These are phyloP conservation scores for Coemansia sp. DNA, from an alignment of 192 early-diverging fungal genomes.

Conservation along the genomic window DNA sequence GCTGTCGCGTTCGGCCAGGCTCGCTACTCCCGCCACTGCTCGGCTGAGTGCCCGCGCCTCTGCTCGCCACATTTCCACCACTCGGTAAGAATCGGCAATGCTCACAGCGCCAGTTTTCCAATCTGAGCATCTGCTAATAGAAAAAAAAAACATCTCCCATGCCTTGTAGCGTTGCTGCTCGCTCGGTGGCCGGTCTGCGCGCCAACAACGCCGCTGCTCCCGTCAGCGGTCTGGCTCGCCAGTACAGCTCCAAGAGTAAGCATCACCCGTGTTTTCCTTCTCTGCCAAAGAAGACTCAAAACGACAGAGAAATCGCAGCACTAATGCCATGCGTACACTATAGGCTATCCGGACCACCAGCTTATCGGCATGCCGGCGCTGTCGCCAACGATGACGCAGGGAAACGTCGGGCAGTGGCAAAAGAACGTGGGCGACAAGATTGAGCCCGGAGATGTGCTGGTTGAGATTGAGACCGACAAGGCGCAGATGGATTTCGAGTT, in stretches of 20 bases:
- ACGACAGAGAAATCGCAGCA: too few relatives aligned
- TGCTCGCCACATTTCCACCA: conserved; percentile 43
- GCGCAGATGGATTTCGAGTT: conserved; percentile 99
- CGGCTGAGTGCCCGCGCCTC: conserved; percentile 37
- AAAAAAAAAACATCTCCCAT: too few relatives aligned
- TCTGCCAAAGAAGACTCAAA: too few relatives aligned
- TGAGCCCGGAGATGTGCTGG: conserved; percentile 87
- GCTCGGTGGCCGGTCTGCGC: conserved; percentile 22
- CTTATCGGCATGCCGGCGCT: conserved; percentile 92
- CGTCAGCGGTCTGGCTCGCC: conserved; percentile 20
- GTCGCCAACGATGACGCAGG: conserved; percentile 97
- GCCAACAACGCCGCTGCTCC: conserved; percentile 11
- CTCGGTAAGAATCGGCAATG: conserved; percentile 25
- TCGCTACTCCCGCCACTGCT: conserved; percentile 36
- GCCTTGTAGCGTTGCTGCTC: conserved; percentile 19
- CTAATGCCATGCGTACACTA: not conserved
- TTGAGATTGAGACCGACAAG: conserved; percentile 98
- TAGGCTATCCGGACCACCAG: conserved; percentile 70
- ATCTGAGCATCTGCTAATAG: too few relatives aligned
- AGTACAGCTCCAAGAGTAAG: conserved; percentile 57
- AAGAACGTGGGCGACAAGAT: conserved; percentile 92
- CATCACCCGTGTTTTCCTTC: too few relatives aligned
- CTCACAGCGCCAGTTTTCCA: not conserved
- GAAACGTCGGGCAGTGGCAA: conserved; percentile 92
- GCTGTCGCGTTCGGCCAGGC: conserved; percentile 50